phyloP scores from a whole-genome alignment of 768 basidiomycete genomes.

The Lanmaoa rubissima region DNA sequence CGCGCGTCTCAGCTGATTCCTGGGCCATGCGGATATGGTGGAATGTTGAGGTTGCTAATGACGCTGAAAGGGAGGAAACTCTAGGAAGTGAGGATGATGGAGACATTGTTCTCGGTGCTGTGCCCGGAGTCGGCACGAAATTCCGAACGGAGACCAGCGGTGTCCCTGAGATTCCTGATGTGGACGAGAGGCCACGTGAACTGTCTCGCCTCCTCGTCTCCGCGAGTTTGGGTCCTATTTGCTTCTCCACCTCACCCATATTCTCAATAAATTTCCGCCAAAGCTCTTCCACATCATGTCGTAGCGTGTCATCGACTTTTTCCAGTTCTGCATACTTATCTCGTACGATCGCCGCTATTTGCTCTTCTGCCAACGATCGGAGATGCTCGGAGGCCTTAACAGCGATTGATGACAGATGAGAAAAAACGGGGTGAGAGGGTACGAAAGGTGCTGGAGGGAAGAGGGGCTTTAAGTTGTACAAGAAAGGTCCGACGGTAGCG shows the following conservation, averaged over 20 bases:
- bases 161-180: conserved; percentile 28
- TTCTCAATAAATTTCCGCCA: conserved; percentile 60
- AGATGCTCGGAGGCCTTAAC: conserved; percentile 50
- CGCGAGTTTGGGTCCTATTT: conserved; percentile 23
- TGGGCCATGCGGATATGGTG: conserved; percentile 45
- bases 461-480: conserved; percentile 56
- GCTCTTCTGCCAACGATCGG: conserved; percentile 56
- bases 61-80: conserved; percentile 68
- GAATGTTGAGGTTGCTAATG: conserved; percentile 58
- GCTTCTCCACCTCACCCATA: conserved; percentile 43
- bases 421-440: conserved; percentile 69
- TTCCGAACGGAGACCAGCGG: conserved; percentile 45
- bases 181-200: conserved; percentile 20
- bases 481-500: conserved; percentile 33
- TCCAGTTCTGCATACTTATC: conserved; percentile 57
- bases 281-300: conserved; percentile 55
- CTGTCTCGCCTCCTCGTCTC: conserved; percentile 23
- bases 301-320: conserved; percentile 50
- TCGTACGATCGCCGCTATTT: conserved; percentile 51
- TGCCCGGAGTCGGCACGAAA: conserved; percentile 51
- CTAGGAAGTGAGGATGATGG: conserved; percentile 40
- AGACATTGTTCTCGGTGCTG: conserved; percentile 37
- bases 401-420: conserved; percentile 61
- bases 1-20: conserved; percentile 15
- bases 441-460: conserved; percentile 78